Evolutionary conservation across 257 asterid species (phyloP).

Genomic region (Primulina tabacum): DNA sequence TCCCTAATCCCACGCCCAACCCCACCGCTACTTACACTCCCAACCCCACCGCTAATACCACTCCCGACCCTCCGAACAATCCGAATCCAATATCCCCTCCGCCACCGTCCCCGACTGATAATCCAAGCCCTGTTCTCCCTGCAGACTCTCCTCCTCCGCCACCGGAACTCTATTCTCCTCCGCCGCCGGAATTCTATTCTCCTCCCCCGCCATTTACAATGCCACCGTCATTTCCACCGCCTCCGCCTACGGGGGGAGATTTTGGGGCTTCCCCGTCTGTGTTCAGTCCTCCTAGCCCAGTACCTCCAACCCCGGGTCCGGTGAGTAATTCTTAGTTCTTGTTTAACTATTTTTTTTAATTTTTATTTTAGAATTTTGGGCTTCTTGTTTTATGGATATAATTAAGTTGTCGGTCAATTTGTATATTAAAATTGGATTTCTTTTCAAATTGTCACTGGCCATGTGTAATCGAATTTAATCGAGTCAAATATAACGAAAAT

Average conservation of each 20-base stretch:
- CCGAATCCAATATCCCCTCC: conserved; percentile 15
- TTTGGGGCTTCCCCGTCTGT: conserved; percentile 59
- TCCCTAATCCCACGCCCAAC: conserved; percentile 25
- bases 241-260: conserved; percentile 5
- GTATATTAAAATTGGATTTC: conserved; percentile 17
- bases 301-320: conserved; percentile 67
- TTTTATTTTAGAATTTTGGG: conserved; percentile 13
- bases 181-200: background rate
- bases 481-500: too few species aligned
- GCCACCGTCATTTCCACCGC: background rate
- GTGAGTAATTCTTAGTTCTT: conserved; percentile 38
- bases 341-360: conserved; percentile 2
- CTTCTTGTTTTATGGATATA: background rate
- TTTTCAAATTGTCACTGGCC: background rate
- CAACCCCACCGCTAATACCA: background rate
- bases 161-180: background rate
- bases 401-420: conserved; percentile 21
- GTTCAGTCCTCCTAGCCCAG: conserved; percentile 55
- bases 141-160: background rate
- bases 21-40: conserved; percentile 17
- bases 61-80: conserved; percentile 1
- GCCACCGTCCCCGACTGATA: conserved; percentile 12
- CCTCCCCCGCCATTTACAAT: conserved; percentile 14
- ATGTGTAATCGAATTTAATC: too few species aligned
- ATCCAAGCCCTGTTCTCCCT: conserved; percentile 22